phyloP scores from a whole-genome alignment of 2,329 filamentous ascomycete genomes.

The Paecilomyces sp. region DNA sequence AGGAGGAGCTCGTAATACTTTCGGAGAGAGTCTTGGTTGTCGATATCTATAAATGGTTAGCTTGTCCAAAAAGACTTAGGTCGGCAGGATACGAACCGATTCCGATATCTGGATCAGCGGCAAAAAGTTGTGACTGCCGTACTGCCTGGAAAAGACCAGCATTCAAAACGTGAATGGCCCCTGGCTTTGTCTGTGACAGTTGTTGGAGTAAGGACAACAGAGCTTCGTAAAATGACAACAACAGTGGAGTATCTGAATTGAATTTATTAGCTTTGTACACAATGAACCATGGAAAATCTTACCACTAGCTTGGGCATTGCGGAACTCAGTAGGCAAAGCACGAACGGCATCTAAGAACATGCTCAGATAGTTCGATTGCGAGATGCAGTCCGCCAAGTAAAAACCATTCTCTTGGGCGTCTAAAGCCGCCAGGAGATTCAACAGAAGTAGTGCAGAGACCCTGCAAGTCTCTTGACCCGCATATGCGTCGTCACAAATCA shows the following conservation, averaged over 20 bases:
- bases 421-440: constrained; percentile 69
- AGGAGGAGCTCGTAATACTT: constrained; percentile 81
- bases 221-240: constrained; percentile 60
- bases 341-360: constrained; percentile 85
- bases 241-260: constrained; percentile 43
- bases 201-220: constrained; percentile 76
- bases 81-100: constrained; percentile 43
- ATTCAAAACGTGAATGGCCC: constrained; percentile 80
- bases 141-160: constrained; percentile 79
- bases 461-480: constrained; percentile 75
- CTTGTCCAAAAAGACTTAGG: not conserved
- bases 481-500: constrained; percentile 89
- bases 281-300: constrained; percentile 19
- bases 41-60: constrained; percentile 45
- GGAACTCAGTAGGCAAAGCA: constrained; percentile 66
- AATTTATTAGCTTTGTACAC: constrained; percentile 3
- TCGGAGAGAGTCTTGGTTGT: constrained; percentile 62
- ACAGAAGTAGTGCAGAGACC: constrained; percentile 76
- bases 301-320: constrained; percentile 52
- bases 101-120: constrained; percentile 86
- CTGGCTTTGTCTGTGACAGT: constrained; percentile 74
- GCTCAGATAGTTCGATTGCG: constrained; percentile 82
- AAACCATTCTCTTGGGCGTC: constrained; percentile 64
- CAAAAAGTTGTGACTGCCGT: constrained; percentile 76
- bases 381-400: constrained; percentile 70